These are phyloP conservation scores for Nothophoma quercina DNA, from an alignment of 2,329 filamentous ascomycete genomes.

Conservation along the genomic window DNA sequence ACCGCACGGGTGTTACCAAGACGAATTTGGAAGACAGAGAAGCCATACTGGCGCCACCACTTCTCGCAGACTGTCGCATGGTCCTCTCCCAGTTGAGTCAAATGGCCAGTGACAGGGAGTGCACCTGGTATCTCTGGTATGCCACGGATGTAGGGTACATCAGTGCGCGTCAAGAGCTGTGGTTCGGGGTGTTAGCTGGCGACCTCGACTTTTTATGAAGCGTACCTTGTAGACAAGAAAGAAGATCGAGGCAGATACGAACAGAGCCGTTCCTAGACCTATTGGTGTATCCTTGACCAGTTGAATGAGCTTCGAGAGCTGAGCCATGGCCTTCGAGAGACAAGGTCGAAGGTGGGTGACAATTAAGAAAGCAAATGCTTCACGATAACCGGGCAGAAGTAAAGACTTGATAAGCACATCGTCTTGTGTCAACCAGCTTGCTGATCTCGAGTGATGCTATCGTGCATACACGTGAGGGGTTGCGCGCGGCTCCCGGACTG, in stretches of 20 bases:
- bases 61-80: slow-evolving; percentile 61
- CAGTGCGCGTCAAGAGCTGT: slow-evolving; percentile 46
- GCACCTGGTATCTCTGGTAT: slow-evolving; percentile 61
- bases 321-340: neutral
- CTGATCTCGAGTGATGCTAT: neutral
- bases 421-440: neutral
- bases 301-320: neutral
- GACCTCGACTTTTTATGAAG: no score
- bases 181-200: neutral
- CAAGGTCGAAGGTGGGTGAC: no score
- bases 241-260: neutral
- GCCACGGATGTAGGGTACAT: slow-evolving; percentile 59
- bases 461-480: slow-evolving; percentile 2
- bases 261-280: neutral
- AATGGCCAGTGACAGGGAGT: slow-evolving; percentile 59
- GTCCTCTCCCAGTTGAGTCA: slow-evolving; percentile 61
- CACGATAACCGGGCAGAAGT: neutral
- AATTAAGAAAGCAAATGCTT: no score
- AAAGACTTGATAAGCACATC: neutral
- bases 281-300: neutral
- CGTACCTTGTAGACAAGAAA: neutral
- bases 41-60: slow-evolving; percentile 59
- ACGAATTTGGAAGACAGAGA: slow-evolving; percentile 61
- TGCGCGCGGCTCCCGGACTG: neutral
- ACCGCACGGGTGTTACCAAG: slow-evolving; percentile 63